These are phyloP conservation scores for Pseudocercospora vitis DNA, from an alignment of 2,329 filamentous ascomycete genomes.

Conservation along the genomic window DNA sequence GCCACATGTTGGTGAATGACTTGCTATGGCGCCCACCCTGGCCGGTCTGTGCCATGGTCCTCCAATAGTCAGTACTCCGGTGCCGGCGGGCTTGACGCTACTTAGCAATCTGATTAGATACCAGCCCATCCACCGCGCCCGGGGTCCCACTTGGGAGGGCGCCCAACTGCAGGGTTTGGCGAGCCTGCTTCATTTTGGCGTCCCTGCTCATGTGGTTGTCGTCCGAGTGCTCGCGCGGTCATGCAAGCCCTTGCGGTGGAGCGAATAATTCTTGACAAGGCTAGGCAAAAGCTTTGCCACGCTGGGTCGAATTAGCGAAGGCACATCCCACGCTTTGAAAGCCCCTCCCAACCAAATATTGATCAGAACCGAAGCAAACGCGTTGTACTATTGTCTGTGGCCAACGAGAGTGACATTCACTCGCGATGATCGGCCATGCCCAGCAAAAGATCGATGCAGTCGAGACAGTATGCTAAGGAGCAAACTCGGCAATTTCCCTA, in stretches of 20 bases:
- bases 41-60: neutral
- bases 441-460: too few relatives aligned
- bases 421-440: neutral
- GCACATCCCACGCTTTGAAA: neutral
- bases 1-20: neutral
- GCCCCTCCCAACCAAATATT: neutral
- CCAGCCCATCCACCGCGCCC: neutral
- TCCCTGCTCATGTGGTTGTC: neutral
- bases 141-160: neutral
- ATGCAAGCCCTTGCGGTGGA: neutral
- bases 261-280: neutral
- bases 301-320: too few relatives aligned
- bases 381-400: neutral
- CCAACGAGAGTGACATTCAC: neutral
- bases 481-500: too few relatives aligned
- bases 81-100: neutral
- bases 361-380: neutral
- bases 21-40: neutral
- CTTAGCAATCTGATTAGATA: constrained; percentile 4
- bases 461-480: too few relatives aligned
- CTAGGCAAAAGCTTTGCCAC: neutral
- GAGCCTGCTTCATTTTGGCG: neutral
- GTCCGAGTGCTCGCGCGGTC: neutral
- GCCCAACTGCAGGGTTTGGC: neutral
- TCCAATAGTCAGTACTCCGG: neutral